Base-by-base conservation (phyloP, 257 asterid genomes). In the Scutellaria galericulata region DNA sequence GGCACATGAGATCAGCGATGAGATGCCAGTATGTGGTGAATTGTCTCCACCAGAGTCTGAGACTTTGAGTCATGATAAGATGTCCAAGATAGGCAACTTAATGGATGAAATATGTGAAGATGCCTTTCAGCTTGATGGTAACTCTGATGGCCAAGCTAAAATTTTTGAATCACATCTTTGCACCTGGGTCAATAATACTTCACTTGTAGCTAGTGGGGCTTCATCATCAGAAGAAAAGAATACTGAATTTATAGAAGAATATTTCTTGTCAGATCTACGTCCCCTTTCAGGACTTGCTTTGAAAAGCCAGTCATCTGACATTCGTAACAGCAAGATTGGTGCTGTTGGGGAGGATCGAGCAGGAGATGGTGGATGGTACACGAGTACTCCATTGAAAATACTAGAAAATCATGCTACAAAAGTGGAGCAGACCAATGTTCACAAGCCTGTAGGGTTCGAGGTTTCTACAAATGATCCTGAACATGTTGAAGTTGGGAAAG, bases 91-190 rank as follows among this genome's bases (percentile, higher is more conserved):
- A 47, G 80, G 87, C 46, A 92, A 84, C 65, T 81, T 90, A 80
- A 87, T 95, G 98, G 96, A 90, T 82, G 94, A 88, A 79, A 86
- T 95, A 73, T 79, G 86, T 74, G 97, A 90, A 79, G 96, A 90
- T 79, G 91, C 81, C 78, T 95, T 95, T 80, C 89, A 81, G 75
- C 77, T 83, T 63, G 84, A 81, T 76, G 84, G 77, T 53, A 77
- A 73, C 64, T 54, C 82, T 58, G 90, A 79, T 77, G 86, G 77
- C 68, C 91, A 77, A 63, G 82, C 82, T 71, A 87, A 83, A 80
- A n/a, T 47, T 75, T 64, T 65, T 74, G 89, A 88, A 57, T 78
- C 88, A 42, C 83, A 77, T 64, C 35, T 58, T 71, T 63, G 18
- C 64, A 53, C 79, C 41, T 70, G 79, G 78, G 77, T 72, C 52